phyloP scores from a whole-genome alignment of 2,329 filamentous ascomycete genomes.

The Sporothrix dimorphospora region DNA sequence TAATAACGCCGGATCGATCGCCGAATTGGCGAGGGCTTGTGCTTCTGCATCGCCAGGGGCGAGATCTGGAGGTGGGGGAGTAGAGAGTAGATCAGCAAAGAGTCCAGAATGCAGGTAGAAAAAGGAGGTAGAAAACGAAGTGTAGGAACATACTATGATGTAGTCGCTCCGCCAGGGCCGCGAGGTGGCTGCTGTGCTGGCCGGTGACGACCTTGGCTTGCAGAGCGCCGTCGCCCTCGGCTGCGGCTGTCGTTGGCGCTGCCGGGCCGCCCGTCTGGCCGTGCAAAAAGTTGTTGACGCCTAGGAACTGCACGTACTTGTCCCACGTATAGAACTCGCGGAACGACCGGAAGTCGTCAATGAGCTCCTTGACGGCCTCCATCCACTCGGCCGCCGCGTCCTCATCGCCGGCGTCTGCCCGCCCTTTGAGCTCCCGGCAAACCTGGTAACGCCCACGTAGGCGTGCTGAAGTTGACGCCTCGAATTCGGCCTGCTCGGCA shows the following conservation, averaged over 20 bases:
- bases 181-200: constrained; percentile 48
- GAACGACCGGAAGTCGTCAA: constrained; percentile 65
- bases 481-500: constrained; percentile 37
- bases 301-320: constrained; percentile 63
- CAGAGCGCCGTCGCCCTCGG: not conserved
- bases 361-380: constrained; percentile 60
- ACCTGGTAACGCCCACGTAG: constrained; percentile 47
- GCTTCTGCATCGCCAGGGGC: constrained; percentile 7
- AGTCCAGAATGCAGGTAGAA: too few species aligned
- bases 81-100: too few species aligned
- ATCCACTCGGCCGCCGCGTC: constrained; percentile 59
- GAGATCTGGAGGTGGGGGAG: too few species aligned
- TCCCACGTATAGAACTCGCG: constrained; percentile 70
- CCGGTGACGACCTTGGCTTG: constrained; percentile 26
- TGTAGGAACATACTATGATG: constrained; percentile 58
- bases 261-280: constrained; percentile 39
- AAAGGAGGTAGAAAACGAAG: too few species aligned
- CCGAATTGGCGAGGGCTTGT: not conserved
- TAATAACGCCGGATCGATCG: constrained; percentile 41
- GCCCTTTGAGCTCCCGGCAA: constrained; percentile 47
- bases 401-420: constrained; percentile 42
- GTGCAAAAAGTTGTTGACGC: constrained; percentile 45
- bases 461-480: constrained; percentile 37
- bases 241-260: constrained; percentile 29
- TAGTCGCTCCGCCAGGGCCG: constrained; percentile 60